Evolutionary conservation across 768 basidiomycete species (phyloP), one percentile per base, ranked within the genome.

Genomic region (Termitomyces sp.): DNA sequence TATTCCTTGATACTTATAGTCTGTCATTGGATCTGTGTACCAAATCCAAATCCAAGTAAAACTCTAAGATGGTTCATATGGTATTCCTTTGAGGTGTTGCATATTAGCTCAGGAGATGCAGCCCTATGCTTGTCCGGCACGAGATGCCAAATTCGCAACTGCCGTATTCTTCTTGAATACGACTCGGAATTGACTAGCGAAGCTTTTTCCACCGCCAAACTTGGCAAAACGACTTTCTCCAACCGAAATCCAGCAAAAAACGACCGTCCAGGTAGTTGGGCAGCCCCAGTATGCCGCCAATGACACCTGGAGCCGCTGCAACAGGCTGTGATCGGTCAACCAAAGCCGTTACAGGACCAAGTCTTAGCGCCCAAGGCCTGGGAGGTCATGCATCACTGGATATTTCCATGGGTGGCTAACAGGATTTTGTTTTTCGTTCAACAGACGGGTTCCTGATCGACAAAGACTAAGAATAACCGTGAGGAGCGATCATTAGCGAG

Each of bases 221-320:
- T 32, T 9, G 18, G 18, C 18, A 15, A 51, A 20, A n/a, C 44
- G 20, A 20, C n/a, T 6, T 18, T 11, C 28, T 8, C 12, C 24
- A 24, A 12, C 28, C 13, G 2, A 20, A 24, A 24, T 24, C 24
- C 6, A 61, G 32, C 9, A 42, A 57, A 38, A 55, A 57, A 20
- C 8, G 38, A 73, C 42, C 69, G 64, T 2, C 70, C 73, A 1
- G 76, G 73, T 4, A 75, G 65, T 40, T 63, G 66, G 61, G 56
- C 56, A 62, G 24, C 50, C 40, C 57, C 56, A 62, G 57, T 62
- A 54, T 38, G 28, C 54, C 1, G 24, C n/a, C 18, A 32, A 42
- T 11, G 24, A 28, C 18, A 42, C 45, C 50, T 46, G 61, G 44
- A 53, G 44, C 56, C 50, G 42, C 56, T 62, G 61, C 22, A 45